Base-by-base conservation (phyloP, 805 yeast species). In the Yarrowia sp. region DNA sequence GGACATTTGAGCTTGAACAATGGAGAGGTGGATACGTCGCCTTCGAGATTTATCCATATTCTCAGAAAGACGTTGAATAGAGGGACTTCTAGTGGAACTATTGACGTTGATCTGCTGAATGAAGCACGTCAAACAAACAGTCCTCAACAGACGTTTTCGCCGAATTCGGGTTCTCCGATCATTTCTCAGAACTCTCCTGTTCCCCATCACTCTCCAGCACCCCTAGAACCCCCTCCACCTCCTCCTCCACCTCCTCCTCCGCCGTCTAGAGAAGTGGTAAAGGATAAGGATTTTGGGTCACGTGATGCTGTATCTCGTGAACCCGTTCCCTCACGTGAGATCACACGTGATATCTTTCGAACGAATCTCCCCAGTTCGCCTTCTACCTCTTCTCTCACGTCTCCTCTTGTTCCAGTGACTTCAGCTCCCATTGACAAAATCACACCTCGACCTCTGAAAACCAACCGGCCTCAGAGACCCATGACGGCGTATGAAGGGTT, bases 21-120 rank as follows among this genome's bases (percentile, higher is more conserved):
- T 72, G 67, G 73, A 68, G 68, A 71, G 18, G 82, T 82, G 64
- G 80, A 78, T 39, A 80, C 83, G 0, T 82, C 84, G 4, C 89
- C 80, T 67, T 81, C 79, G 66, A 80, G 83, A 67, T 92, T 81
- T 76, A 85, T 84, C 65, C 85, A 80, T 66, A 74, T 80, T 41
- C 73, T 83, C 68, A 80, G 85, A 66, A 79, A 82, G 65, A 80
- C 86, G 1, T 66, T 76, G 6, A 77, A 67, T 45, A 68, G 71
- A 14, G 69, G 74, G 14, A 50, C 64, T 32, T 69, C 71, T 5
- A 43, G 65, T 11, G 61, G 61, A 4, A 55, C 61, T 4, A 55
- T 55, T 13, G 61, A 55, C n/a, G 9, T 41, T n/a, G 61, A 55
- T 13, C 15, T 4, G 8, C 7, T 55, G 14, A 39, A 10, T n/a